Evolutionary conservation across 768 basidiomycete genomes (phyloP).

Genomic region (Rubroboletus pulcherrimus): DNA sequence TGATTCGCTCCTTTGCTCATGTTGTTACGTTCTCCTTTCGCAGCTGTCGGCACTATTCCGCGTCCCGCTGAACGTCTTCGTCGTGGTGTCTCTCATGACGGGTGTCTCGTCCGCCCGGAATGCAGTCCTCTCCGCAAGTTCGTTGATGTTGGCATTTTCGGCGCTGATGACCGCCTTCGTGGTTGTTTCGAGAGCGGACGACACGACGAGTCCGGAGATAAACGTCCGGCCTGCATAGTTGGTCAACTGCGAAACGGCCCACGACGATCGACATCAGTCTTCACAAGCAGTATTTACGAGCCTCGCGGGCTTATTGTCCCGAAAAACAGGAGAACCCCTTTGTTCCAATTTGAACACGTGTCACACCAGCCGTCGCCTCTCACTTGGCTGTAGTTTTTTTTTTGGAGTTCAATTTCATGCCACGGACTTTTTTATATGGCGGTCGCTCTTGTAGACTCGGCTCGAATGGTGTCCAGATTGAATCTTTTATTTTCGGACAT

Average conservation of each 20-base stretch:
- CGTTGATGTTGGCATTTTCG: constrained; percentile 55
- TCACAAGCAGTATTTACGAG: too few relatives aligned
- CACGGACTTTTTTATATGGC: neutral
- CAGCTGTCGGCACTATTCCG: constrained; percentile 70
- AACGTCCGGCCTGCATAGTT: constrained; percentile 19
- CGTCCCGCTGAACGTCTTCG: constrained; percentile 72
- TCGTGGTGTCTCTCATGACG: constrained; percentile 63
- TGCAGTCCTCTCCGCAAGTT: constrained; percentile 55
- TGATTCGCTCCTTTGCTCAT: neutral
- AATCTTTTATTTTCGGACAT: neutral
- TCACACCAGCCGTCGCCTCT: neutral
- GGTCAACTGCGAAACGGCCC: neutral
- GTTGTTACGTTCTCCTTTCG: neutral
- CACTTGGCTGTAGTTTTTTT: neutral
- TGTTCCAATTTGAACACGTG: neutral
- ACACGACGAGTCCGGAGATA: constrained; percentile 13
- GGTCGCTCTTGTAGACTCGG: neutral
- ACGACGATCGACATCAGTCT: neutral
- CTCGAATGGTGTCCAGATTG: neutral
- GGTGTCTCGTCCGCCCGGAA: constrained; percentile 64
- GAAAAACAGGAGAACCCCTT: neutral
- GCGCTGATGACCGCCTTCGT: constrained; percentile 53
- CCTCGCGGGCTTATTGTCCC: neutral
- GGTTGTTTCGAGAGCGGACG: constrained; percentile 38
- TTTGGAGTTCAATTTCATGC: neutral